Evolutionary conservation across 352 stramenopile species (phyloP).

Genomic region (Blastocystis sp.): DNA sequence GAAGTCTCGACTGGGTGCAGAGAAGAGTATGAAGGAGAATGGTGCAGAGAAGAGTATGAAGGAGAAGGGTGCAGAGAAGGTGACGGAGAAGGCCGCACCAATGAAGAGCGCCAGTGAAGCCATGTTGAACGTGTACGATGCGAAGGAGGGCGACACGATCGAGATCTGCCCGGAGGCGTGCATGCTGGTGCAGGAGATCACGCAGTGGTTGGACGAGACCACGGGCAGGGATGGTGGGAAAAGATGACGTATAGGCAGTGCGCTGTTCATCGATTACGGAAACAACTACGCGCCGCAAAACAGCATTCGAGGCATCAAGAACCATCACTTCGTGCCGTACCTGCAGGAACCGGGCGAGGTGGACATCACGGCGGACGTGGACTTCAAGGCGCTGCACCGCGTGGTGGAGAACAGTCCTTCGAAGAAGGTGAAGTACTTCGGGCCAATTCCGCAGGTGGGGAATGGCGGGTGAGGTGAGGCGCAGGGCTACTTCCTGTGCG

Average conservation of each 20-base stretch:
- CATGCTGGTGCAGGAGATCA: slow-evolving; percentile 82
- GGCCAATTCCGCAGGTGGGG: slow-evolving; percentile 71
- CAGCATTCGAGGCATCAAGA: slow-evolving; percentile 84
- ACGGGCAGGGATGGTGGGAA: slow-evolving; percentile 71
- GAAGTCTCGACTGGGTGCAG: neutral
- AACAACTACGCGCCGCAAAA: slow-evolving; percentile 81
- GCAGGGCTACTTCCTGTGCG: slow-evolving; percentile 72
- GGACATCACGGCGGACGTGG: slow-evolving; percentile 77
- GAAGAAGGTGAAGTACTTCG: slow-evolving; percentile 44
- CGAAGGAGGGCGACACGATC: slow-evolving; percentile 79
- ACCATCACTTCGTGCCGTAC: slow-evolving; percentile 83
- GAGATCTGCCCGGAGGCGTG: slow-evolving; percentile 84
- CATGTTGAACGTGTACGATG: slow-evolving; percentile 55
- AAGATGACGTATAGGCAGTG: slow-evolving; percentile 72
- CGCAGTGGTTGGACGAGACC: slow-evolving; percentile 79
- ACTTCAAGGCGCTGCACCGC: slow-evolving; percentile 80
- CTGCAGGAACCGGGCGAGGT: slow-evolving; percentile 82
- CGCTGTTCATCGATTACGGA: slow-evolving; percentile 87
- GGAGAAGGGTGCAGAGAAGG: neutral
- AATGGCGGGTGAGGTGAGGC: neutral
- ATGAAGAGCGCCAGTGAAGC: neutral
- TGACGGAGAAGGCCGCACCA: too few relatives aligned
- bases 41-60: neutral
- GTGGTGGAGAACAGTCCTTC: slow-evolving; percentile 69
- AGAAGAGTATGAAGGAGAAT: neutral